Base-by-base conservation (phyloP, 768 basidiomycete genomes). In the Baorangia bicolor region DNA sequence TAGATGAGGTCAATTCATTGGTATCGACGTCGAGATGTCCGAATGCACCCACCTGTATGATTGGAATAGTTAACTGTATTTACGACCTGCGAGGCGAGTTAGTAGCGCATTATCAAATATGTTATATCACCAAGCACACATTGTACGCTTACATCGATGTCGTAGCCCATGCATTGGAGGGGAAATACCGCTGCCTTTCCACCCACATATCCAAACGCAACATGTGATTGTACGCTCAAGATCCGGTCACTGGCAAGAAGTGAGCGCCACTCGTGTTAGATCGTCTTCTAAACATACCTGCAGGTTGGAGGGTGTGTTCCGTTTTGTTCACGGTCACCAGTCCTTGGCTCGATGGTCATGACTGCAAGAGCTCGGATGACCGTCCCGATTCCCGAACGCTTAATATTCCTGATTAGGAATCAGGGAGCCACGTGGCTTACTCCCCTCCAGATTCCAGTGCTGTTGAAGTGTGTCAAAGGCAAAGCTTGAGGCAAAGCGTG, bases 11-110 rank as follows among this genome's bases (percentile, higher is more conserved):
- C 14, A 37, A 20, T 33, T 21, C 20, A 35, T n/a, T 5, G 5
- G 11, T 6, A 21, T 18, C 20, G 27, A 21, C 0, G n/a, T 28
- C 31, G 23, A 60, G 4, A 9, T 18, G 18, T 12, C 27, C 4
- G 16, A 34, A 21, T 21, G 16, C 5, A 63, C 78, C 52, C 52
- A 90, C 93, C 94, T 7, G 93, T 81, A 69, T 99, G 96, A 63
- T 98, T 99, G 9, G 92, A 92, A 69, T 90, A 98, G 65, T 97
- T 90, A 35, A 98, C 95, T 1, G 93, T 93, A 67, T 94, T 95
- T 21, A 96, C 82, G 52, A 88, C 81, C 89, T 91, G 53, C 9
- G 44, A 31, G 3, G 39, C n/a, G 38, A 31, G 52, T 58, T 49
- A 50, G 64, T 52, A 49, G 27, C 33, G 18, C 11, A 43, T 44